Evolutionary conservation across 2,329 filamentous ascomycete species (phyloP).

Genomic region (Juglanconis sp.): DNA sequence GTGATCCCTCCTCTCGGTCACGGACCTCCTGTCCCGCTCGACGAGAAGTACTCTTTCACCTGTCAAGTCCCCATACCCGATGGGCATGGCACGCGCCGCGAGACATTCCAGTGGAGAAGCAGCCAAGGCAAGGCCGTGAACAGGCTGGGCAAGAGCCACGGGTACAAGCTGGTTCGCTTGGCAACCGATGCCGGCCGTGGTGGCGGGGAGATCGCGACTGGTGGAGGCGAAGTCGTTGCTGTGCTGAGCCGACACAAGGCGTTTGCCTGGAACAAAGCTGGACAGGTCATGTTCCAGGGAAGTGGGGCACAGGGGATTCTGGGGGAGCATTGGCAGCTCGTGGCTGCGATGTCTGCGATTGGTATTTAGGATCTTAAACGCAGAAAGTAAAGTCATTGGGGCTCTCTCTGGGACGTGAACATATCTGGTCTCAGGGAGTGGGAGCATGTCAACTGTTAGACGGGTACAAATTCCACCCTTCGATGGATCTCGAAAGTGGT

Average conservation of each 20-base stretch:
- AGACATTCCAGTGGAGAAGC: conserved; percentile 3
- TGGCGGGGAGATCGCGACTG: neutral
- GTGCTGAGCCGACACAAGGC: neutral
- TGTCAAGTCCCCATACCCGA: neutral
- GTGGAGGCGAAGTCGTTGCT: neutral
- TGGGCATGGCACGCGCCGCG: neutral
- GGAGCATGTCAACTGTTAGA: too few species aligned
- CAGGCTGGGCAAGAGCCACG: neutral
- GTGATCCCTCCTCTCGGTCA: neutral
- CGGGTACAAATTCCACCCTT: too few species aligned
- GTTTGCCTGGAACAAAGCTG: neutral
- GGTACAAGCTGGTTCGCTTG: conserved; percentile 4
- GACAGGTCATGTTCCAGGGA: neutral
- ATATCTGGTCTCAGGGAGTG: neutral
- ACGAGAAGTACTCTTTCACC: neutral
- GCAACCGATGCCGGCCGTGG: neutral
- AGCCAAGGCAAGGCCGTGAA: neutral
- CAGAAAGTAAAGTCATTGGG: neutral
- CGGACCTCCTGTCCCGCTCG: neutral
- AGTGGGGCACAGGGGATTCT: conserved; percentile 3
- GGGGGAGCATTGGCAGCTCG: neutral
- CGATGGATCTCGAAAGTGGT: too few species aligned
- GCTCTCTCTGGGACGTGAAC: neutral
- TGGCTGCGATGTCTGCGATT: conserved; percentile 3
- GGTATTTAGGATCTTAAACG: neutral